These are phyloP conservation scores for Aspergillus sp. DNA, from an alignment of 2,329 filamentous ascomycete species.

Conservation along the genomic window DNA sequence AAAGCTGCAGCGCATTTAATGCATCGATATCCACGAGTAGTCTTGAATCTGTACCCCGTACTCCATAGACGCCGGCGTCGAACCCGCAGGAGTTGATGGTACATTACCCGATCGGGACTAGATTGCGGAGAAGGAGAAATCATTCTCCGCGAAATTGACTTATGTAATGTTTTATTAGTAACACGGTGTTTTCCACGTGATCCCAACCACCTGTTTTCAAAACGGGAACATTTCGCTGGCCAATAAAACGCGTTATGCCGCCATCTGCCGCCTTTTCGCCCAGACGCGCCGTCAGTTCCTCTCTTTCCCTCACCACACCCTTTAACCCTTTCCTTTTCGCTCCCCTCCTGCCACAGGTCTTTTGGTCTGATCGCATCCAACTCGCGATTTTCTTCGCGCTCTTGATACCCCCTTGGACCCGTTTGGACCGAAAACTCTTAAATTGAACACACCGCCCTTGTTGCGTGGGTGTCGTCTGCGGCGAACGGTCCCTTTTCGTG, in stretches of 20 bases:
- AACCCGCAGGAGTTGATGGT: conserved; percentile 18
- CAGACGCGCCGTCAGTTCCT: no score
- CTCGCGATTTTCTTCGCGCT: not conserved
- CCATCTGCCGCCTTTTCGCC: not conserved
- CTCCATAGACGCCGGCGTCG: not conserved
- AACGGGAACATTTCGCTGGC: not conserved
- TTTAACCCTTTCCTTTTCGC: conserved; percentile 1
- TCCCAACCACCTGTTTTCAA: conserved; percentile 16
- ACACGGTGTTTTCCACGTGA: conserved; percentile 18
- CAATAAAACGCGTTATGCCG: not conserved
- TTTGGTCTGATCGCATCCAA: not conserved
- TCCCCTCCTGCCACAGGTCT: not conserved
- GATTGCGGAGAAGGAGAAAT: not conserved
- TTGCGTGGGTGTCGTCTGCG: no score
- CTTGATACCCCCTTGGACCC: not conserved
- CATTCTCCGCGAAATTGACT: not conserved
- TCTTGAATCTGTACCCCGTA: not conserved
- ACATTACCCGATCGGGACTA: conserved; percentile 17
- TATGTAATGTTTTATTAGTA: conserved; percentile 4
- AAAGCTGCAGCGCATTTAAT: no score
- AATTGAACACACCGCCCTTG: not conserved
- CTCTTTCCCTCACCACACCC: not conserved
- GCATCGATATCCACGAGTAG: no score
- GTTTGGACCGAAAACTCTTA: not conserved
- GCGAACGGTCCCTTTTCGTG: not conserved